These are phyloP conservation scores for Metschnikowia corniflorae DNA, from an alignment of 805 yeast species.

Conservation along the genomic window DNA sequence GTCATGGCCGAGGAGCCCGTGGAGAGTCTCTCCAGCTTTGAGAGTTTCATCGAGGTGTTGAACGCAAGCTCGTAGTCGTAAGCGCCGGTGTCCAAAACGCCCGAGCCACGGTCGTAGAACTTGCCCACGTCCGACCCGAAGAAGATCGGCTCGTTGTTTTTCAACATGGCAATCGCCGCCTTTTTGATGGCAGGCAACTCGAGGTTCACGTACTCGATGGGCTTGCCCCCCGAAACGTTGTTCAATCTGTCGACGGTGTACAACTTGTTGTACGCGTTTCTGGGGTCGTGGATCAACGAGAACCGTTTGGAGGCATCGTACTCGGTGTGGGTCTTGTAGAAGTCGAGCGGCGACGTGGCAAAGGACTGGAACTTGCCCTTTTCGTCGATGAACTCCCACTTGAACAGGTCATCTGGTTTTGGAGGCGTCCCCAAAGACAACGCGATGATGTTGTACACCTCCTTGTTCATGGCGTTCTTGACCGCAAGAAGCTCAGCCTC, in stretches of 20 bases:
- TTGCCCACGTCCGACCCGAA: constrained; percentile 90
- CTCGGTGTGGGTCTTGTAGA: constrained; percentile 52
- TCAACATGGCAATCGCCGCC: constrained; percentile 64
- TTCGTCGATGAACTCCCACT: constrained; percentile 75
- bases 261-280: constrained; percentile 62
- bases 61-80: constrained; percentile 63
- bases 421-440: constrained; percentile 80
- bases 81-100: constrained; percentile 68
- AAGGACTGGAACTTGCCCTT: constrained; percentile 55
- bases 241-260: constrained; percentile 73
- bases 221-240: constrained; percentile 67
- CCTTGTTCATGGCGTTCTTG: constrained; percentile 48
- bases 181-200: constrained; percentile 57
- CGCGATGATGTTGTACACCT: constrained; percentile 61
- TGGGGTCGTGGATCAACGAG: constrained; percentile 78
- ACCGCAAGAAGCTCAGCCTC: constrained; percentile 32
- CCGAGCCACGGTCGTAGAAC: constrained; percentile 58
- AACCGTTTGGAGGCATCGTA: constrained; percentile 52
- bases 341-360: constrained; percentile 61
- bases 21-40: constrained; percentile 65
- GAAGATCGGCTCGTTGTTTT: constrained; percentile 74
- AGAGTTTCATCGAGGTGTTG: constrained; percentile 47
- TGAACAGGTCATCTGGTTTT: constrained; percentile 59
- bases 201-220: constrained; percentile 67
- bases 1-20: constrained; percentile 79